Evolutionary conservation across 225 moss, liverwort and hornwort genomes (phyloP).

Genomic region (Marchantia polymorpha): DNA sequence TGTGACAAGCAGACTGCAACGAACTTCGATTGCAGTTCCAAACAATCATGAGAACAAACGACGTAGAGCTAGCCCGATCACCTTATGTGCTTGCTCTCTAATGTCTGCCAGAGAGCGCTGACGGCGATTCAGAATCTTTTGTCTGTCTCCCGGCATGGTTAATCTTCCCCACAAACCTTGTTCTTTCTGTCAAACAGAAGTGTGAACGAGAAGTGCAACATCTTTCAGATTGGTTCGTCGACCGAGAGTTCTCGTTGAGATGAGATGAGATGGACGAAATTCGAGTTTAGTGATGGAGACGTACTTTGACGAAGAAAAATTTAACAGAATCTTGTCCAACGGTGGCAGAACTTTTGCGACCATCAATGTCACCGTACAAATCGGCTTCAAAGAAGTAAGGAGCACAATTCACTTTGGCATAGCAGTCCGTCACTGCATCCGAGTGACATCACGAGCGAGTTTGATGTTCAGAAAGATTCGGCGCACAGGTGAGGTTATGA

Average conservation of each 20-base stretch:
- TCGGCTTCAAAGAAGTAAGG: slow-evolving; percentile 84
- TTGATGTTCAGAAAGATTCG: background rate
- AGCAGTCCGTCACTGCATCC: slow-evolving; percentile 36
- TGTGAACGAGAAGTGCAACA: background rate
- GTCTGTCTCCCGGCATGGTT: slow-evolving; percentile 56
- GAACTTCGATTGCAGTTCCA: background rate
- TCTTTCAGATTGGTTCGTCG: background rate
- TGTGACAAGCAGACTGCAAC: background rate
- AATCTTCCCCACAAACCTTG: slow-evolving; percentile 65
- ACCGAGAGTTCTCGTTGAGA: background rate
- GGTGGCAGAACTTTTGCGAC: slow-evolving; percentile 53
- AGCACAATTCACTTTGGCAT: slow-evolving; percentile 73
- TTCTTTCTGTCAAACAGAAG: slow-evolving; percentile 36
- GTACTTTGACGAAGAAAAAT: slow-evolving; percentile 74
- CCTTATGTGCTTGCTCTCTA: slow-evolving; percentile 38
- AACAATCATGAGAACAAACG: no score
- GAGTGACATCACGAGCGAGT: background rate
- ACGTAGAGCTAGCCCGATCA: background rate
- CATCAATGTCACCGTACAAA: slow-evolving; percentile 64
- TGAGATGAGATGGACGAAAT: background rate
- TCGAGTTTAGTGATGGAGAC: background rate
- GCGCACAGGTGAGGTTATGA: background rate
- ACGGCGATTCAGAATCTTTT: slow-evolving; percentile 51
- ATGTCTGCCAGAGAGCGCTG: slow-evolving; percentile 51
- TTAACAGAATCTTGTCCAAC: slow-evolving; percentile 59